These are phyloP conservation scores for Xylariaceae sp. DNA, from an alignment of 2,329 filamentous ascomycete species.

Conservation along the genomic window DNA sequence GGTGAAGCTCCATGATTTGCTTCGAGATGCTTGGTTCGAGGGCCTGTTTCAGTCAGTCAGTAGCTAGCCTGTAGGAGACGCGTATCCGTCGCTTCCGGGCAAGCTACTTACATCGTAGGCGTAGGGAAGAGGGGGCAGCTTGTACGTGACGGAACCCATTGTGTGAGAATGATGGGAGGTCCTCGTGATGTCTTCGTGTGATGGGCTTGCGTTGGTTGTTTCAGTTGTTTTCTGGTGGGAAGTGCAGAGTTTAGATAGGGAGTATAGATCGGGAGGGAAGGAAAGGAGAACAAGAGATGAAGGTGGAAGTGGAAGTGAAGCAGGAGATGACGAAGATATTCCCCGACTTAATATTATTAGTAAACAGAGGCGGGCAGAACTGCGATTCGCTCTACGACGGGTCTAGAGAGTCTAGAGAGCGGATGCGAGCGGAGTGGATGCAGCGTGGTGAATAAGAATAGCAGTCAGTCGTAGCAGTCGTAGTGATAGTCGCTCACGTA, in stretches of 20 bases:
- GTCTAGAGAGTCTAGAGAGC: no score
- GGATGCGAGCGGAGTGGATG: background rate
- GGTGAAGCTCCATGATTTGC: constrained; percentile 78
- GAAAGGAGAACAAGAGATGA: background rate
- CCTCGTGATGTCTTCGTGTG: background rate
- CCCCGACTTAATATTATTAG: background rate
- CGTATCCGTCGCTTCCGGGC: no score
- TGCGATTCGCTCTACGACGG: background rate
- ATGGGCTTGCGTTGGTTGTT: no score
- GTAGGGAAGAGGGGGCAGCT: constrained; percentile 62
- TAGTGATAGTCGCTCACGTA: no score
- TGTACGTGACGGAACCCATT: constrained; percentile 46
- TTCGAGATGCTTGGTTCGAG: constrained; percentile 68
- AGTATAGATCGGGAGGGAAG: background rate
- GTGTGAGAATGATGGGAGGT: background rate
- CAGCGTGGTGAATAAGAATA: background rate
- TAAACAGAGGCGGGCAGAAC: background rate
- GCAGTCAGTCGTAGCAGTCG: background rate
- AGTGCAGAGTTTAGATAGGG: background rate
- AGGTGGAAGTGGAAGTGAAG: background rate
- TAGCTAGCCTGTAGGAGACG: background rate
- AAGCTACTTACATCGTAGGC: constrained; percentile 57
- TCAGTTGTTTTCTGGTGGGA: background rate
- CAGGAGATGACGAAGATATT: background rate
- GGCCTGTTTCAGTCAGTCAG: constrained; percentile 42